phyloP scores from a whole-genome alignment of 1,284 basidiomycete genomes.

The Trichosporon faecale region DNA sequence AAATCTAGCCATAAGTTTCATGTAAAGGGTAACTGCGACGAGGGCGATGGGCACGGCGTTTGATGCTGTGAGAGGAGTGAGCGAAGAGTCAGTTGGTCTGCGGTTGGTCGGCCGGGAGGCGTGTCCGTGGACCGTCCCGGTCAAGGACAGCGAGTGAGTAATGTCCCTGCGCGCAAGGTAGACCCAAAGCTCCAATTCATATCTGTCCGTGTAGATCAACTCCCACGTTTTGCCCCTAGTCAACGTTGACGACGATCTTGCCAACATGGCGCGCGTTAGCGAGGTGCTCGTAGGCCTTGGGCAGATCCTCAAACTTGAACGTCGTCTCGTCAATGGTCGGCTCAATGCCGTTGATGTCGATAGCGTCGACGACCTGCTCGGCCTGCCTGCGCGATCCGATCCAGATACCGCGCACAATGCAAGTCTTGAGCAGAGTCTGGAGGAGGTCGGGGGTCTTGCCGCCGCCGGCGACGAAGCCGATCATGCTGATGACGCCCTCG shows the following conservation, averaged over 20 bases:
- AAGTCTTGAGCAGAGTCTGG: background rate
- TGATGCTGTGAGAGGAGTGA: too few relatives aligned
- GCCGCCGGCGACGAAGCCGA: slow-evolving; percentile 55
- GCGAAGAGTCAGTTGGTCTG: too few relatives aligned
- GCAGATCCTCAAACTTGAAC: slow-evolving; percentile 47
- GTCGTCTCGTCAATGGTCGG: slow-evolving; percentile 49
- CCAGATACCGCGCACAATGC: slow-evolving; percentile 27
- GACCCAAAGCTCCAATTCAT: background rate
- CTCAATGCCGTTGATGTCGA: slow-evolving; percentile 45
- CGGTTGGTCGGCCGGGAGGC: too few relatives aligned
- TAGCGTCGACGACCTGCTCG: slow-evolving; percentile 47
- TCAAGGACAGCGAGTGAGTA: too few relatives aligned
- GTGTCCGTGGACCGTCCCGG: too few relatives aligned
- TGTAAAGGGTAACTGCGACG: background rate
- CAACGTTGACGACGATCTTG: slow-evolving; percentile 34
- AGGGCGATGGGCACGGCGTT: too few relatives aligned
- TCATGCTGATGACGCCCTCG: slow-evolving; percentile 57
- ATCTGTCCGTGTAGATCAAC: background rate
- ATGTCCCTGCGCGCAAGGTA: too few relatives aligned
- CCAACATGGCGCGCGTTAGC: slow-evolving; percentile 39
- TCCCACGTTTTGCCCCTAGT: background rate
- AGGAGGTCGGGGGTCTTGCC: slow-evolving; percentile 8
- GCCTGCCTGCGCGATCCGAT: slow-evolving; percentile 47
- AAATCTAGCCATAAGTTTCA: background rate
- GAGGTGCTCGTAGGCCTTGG: slow-evolving; percentile 50